Percentiles rank a stretch among this genome's conserved stretches.
phyloP scores from a whole-genome alignment of 192 early-diverging fungal genomes.

The Coemansia sp. region DNA sequence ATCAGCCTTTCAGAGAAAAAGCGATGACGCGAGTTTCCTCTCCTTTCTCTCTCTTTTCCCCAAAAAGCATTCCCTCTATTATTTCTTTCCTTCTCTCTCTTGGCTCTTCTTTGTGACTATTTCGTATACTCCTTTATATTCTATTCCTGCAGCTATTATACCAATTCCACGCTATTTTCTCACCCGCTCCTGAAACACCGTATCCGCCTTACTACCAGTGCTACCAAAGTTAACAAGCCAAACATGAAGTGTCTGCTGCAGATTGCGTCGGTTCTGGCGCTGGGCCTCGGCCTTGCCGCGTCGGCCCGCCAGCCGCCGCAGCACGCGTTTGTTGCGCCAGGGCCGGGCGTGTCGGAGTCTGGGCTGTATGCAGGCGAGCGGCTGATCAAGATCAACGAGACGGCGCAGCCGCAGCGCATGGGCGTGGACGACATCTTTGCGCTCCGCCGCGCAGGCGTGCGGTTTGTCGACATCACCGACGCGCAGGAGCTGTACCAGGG shows the following conservation, averaged over 20 bases:
- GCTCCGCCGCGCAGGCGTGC: conserved; percentile 64
- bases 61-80: too few species aligned
- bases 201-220: too few species aligned
- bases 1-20: background rate
- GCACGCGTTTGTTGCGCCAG: conserved; percentile 17
- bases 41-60: conserved; percentile 14
- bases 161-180: background rate
- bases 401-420: conserved; percentile 60
- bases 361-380: conserved; percentile 40
- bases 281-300: conserved; percentile 7
- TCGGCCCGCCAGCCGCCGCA: conserved; percentile 1
- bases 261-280: background rate
- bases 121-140: background rate
- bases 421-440: conserved; percentile 61
- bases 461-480: conserved; percentile 92
- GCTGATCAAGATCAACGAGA: conserved; percentile 61
- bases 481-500: conserved; percentile 51
- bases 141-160: too few species aligned
- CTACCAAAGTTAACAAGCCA: too few species aligned
- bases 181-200: too few species aligned
- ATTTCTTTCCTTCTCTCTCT: conserved; percentile 6
- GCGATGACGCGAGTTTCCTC: background rate
- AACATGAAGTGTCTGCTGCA: background rate
- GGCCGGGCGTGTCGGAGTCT: background rate
- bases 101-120: background rate